Base-by-base conservation (phyloP, 345 rosid species). In the Hypericum androsaemum region DNA sequence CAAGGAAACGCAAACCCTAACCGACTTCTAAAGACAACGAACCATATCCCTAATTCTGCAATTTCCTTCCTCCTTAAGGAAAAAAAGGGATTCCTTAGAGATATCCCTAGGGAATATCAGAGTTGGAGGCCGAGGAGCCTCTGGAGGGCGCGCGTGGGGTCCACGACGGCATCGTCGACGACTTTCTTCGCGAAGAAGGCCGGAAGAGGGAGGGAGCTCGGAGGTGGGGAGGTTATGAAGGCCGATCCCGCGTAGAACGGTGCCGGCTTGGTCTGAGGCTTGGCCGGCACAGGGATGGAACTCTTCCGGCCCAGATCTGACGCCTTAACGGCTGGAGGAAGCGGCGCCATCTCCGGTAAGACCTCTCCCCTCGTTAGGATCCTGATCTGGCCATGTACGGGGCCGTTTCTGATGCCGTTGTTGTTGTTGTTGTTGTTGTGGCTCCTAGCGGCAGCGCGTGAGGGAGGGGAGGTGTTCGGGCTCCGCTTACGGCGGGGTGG, bases 121-220 rank as follows among this genome's bases (percentile, higher is more conserved):
- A 22, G 32, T 22, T 66, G 74, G 0, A 89, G 65, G 39, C 85
- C 72, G 53, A 86, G 45, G 5, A 89, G 66, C 76, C 74, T 73
- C 54, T 71, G 68, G 42, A 86, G 39, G 44, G 68, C 76, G 42
- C 51, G 78, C 0, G 95, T 76, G 12, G 92, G 86, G 11, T 69
- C 79, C 43, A 52, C 61, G 22, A 35, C 57, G 11, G 52, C 14
- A 7, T 7, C 12, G 3, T 44, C 69, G 0, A 12, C 77, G 1
- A 7, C 43, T 47, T 67, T 82, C 67, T 76, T 89, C 3, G 61
- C 40, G 61, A 84, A 77, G 8, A 87, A 87, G 0, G 72, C 86
- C 6, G 96, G 98, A 10, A 90, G 50, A 37, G 96, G 98, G 1
- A 90, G 81, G 13, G 89, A 89, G 59, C 95, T 82, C 0, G 98